A percentile compares a stretch with the other conserved stretches of the same genome.
phyloP scores from a whole-genome alignment of 2,329 filamentous ascomycete species.

The Chrysosporium keratinophilum region DNA sequence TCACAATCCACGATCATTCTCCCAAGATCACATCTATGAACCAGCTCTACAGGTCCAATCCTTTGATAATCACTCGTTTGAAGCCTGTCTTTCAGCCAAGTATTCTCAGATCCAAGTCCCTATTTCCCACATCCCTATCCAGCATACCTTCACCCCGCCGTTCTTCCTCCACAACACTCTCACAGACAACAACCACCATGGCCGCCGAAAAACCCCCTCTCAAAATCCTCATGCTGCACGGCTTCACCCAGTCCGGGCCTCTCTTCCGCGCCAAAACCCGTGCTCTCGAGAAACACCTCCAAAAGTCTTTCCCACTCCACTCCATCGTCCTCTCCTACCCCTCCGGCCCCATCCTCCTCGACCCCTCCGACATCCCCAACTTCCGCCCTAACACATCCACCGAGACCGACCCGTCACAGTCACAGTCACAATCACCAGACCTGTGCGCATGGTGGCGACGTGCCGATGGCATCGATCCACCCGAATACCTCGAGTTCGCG shows the following conservation, averaged over 20 bases:
- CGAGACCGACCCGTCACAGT: conserved; percentile 39
- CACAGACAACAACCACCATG: background rate
- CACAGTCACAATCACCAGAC: conserved; percentile 49
- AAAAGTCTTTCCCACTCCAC: conserved; percentile 59
- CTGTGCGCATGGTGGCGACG: conserved; percentile 76
- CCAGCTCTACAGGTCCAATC: background rate
- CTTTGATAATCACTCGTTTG: background rate
- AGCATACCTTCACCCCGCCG: background rate
- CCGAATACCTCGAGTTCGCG: conserved; percentile 59
- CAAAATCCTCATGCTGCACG: conserved; percentile 70
- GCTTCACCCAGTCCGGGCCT: conserved; percentile 81
- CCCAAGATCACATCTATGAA: background rate
- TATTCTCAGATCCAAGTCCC: background rate
- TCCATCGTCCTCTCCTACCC: conserved; percentile 55
- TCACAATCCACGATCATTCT: background rate
- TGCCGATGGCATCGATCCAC: conserved; percentile 49
- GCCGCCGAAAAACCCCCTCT: conserved; percentile 22
- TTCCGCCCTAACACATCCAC: conserved; percentile 38
- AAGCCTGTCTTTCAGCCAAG: background rate
- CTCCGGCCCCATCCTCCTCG: conserved; percentile 56
- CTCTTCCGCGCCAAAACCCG: conserved; percentile 83
- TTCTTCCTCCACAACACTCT: background rate
- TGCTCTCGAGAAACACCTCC: conserved; percentile 68
- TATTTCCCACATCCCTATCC: background rate
- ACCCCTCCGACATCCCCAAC: conserved; percentile 57